Evolutionary conservation across 192 early-diverging fungal genomes (phyloP).

Genomic region (Backusella parvicylindrica): DNA sequence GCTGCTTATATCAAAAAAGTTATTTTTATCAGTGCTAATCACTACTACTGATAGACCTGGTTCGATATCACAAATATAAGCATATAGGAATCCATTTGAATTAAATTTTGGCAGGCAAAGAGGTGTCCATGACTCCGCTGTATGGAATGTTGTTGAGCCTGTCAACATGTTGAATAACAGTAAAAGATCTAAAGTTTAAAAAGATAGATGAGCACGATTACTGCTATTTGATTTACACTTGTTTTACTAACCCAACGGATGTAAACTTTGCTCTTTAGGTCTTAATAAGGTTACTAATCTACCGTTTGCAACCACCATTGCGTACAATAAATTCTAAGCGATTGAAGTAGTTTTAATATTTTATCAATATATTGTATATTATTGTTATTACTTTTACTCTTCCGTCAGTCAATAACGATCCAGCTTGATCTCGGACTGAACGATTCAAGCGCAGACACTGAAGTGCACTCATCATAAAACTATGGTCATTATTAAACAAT

Average conservation of each 20-base stretch:
- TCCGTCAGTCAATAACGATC: slow-evolving; percentile 48
- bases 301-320: slow-evolving; percentile 69
- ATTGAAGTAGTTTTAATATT: neutral
- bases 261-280: slow-evolving; percentile 72
- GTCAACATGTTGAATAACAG: slow-evolving; percentile 77
- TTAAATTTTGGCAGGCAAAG: slow-evolving; percentile 92
- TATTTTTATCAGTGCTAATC: slow-evolving; percentile 77
- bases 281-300: slow-evolving; percentile 71
- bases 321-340: slow-evolving; percentile 73
- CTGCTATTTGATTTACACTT: too few relatives aligned
- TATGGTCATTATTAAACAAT: slow-evolving; percentile 60
- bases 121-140: slow-evolving; percentile 89
- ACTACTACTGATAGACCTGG: slow-evolving; percentile 66
- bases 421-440: slow-evolving; percentile 65
- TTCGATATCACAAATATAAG: slow-evolving; percentile 78
- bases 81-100: slow-evolving; percentile 82
- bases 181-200: slow-evolving; percentile 72
- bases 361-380: too few relatives aligned
- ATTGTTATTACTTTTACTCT: slow-evolving; percentile 48
- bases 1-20: slow-evolving; percentile 76
- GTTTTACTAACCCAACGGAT: slow-evolving; percentile 54
- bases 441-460: slow-evolving; percentile 64
- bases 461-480: slow-evolving; percentile 71
- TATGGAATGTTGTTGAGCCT: slow-evolving; percentile 66
- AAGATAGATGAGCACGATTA: too few relatives aligned